phyloP scores from a whole-genome alignment of 352 stramenopile genomes.

The Phytopythium oedochilum region DNA sequence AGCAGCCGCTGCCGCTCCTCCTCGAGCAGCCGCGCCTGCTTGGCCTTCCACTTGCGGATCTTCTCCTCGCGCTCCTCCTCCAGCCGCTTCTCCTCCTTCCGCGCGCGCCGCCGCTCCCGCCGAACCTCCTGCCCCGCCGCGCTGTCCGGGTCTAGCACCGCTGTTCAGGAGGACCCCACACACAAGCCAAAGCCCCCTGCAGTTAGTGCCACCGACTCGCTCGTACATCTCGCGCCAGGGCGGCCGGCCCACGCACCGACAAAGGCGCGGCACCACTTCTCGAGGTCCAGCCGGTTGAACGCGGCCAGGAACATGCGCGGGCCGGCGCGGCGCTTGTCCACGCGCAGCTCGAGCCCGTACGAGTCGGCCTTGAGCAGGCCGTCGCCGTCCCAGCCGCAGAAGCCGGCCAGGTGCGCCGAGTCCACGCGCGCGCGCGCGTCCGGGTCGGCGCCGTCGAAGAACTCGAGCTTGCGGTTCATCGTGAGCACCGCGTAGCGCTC shows the following conservation, averaged over 20 bases:
- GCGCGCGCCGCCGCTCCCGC: conserved; percentile 45
- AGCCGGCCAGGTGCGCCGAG: conserved; percentile 48
- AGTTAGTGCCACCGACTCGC: no score
- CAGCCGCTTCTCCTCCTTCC: conserved; percentile 57
- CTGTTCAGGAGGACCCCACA: no score
- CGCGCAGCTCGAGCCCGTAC: conserved; percentile 76
- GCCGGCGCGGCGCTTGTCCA: conserved; percentile 44
- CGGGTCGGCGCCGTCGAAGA: conserved; percentile 44
- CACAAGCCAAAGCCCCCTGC: no score
- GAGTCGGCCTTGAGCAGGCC: conserved; percentile 65
- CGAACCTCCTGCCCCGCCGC: conserved; percentile 52
- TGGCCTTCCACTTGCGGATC: conserved; percentile 66
- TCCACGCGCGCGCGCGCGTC: conserved; percentile 29
- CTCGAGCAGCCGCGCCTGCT: conserved; percentile 42
- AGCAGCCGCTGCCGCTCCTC: conserved; percentile 49
- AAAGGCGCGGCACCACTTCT: conserved; percentile 78
- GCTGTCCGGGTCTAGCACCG: conserved; percentile 66
- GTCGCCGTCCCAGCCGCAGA: conserved; percentile 75
- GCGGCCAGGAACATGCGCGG: conserved; percentile 60
- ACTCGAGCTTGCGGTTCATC: conserved; percentile 77
- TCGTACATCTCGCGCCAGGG: no score
- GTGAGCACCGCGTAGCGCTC: conserved; percentile 74
- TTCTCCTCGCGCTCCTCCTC: conserved; percentile 56
- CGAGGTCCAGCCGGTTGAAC: conserved; percentile 77
- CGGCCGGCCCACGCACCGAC: conserved; percentile 25